Evolutionary conservation across 202 grass and related monocot species (phyloP), one percentile per base, ranked within the genome.

Genomic region (Alloteropsis angusta): DNA sequence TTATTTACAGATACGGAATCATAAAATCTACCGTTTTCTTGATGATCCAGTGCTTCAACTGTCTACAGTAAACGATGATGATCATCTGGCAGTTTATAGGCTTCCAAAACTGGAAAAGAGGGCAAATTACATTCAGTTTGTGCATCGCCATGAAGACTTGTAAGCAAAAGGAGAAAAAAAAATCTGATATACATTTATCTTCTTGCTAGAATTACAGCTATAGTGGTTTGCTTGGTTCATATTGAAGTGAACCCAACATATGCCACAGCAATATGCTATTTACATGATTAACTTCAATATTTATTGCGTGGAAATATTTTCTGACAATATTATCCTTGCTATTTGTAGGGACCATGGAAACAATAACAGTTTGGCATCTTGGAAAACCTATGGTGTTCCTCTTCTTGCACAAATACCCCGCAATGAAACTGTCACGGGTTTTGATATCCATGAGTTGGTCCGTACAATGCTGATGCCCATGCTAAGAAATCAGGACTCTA

Each of bases 1-100:
- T 25, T 72, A 14, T 86, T 25, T 87, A 49, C 74, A 99, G 96
- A 90, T 99, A 80, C 89, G 92, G 42, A 86, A 89, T 61, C 86
- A 99, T 82, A 89, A 72, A 12, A 88, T 99, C 72, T 86, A 96
- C 84, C 88, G 81, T 56, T 84, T 93, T 80, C 74, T 99, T 72
- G 92, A 99, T 22, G 96, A 99, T 72, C 92, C 96, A 82, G 79
- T 88, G 68, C 79, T 93, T 55, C 82, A 93, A 22, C 70, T 99
- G 34, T 99, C 92, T 81, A 91, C 86, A 77, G 80, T 99, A 68
- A 96, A 87, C 76, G 96, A 99, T 82, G 96, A 99, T 71, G 88
- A 93, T 83, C 86, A 68, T 60, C 75, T 99, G 48, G 92, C 82
- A 76, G 96, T 91, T 77, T 99, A 96, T 91, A 96, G 86, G 78